Evolutionary conservation across 2,329 filamentous ascomycete species (phyloP), one percentile per base, ranked within the genome.

Genomic region (Lecanicillium sp.): DNA sequence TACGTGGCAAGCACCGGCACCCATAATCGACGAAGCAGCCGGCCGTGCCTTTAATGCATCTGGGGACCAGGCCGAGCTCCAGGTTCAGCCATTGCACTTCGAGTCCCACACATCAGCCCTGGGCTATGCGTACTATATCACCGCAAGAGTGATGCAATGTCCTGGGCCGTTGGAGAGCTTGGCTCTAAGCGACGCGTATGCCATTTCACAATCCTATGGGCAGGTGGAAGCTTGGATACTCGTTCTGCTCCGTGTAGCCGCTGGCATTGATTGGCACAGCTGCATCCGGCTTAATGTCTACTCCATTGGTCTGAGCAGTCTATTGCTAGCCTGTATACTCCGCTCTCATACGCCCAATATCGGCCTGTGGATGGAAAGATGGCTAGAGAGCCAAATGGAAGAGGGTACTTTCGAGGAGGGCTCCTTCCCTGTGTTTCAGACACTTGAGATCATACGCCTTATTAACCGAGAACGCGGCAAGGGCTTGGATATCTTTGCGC

Each of bases 241-340:
- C 3, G 31, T 49, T n/a, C 46, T 54, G 6, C 40, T 53, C 12
- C 47, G 49, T 0, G 48, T 54, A 5, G 40, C 48, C 3, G 39
- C 46, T 3, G 47, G 47, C 0, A 44, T 55, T 5, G 29, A 46
- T 19, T 55, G 52, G 52, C 38, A 46, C n/a, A 33, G 44, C 5
- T 54, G 52, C 25, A 15, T 46, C 3, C 45, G 31, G 3, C 39
- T 47, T 4, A 53, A 53, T 27, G 39, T 39, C 3, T 54, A 47
- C 22, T 49, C 46, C 0, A 39, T 55, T 14, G 52, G 52, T 0
- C 39, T 55, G 19, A 38, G 46, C 1, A 42, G 46, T 2, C 28
- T 51, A 1, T 15, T 52, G 0, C 43, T 51, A 5, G 36, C 43
- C 3, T 51, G 49, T n/a, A 36, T 43, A 5, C 17, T 52, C 0